phyloP scores from a whole-genome alignment of 208 protist species.

The Crithidia expoeki region DNA sequence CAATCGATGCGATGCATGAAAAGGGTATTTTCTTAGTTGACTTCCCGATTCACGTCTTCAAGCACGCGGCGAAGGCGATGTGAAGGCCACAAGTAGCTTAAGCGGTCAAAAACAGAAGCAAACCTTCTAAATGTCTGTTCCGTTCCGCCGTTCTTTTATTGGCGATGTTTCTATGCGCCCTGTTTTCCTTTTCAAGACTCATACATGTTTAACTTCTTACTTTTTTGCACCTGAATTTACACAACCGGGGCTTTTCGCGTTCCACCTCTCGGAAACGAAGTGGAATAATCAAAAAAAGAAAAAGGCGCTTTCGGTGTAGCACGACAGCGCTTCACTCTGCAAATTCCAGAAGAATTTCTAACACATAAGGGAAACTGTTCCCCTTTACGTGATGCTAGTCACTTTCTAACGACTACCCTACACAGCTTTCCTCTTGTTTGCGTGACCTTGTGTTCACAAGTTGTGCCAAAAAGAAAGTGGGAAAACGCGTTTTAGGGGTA shows the following conservation, averaged over 20 bases:
- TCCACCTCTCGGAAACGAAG: background rate
- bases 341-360: background rate
- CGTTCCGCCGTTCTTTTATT: background rate
- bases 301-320: background rate
- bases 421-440: too few species aligned
- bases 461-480: background rate
- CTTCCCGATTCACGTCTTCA: slow-evolving; percentile 38
- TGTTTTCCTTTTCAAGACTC: background rate
- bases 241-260: background rate
- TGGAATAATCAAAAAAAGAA: too few species aligned
- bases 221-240: background rate
- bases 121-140: background rate
- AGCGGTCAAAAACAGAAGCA: background rate
- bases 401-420: too few species aligned
- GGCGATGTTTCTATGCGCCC: background rate
- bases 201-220: background rate
- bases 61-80: slow-evolving; percentile 14
- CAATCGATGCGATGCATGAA: slow-evolving; percentile 33
- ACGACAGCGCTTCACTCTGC: background rate
- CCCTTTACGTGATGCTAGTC: background rate
- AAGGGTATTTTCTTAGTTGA: slow-evolving; percentile 26
- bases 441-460: too few species aligned
- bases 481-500: too few species aligned
- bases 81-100: slow-evolving; percentile 6
- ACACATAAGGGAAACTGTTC: too few species aligned